Base-by-base conservation (phyloP, 805 yeast species). In the Tetrapisispora namnaoensis region DNA sequence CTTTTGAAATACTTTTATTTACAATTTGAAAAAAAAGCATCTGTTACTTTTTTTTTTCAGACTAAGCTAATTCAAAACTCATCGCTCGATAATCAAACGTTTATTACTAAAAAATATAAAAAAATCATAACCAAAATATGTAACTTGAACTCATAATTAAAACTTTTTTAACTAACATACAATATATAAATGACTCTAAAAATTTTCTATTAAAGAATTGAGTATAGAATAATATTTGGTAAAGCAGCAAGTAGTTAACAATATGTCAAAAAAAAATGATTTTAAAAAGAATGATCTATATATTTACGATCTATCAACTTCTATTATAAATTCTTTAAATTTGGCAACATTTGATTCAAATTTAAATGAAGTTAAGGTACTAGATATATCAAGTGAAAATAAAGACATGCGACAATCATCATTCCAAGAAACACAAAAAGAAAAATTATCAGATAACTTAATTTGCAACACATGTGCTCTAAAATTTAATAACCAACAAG, bases 311-410 rank as follows among this genome's bases (percentile, higher is more conserved):
- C 59, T 81, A 16, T 58, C 75, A 2, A 54, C 61, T 1, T 55
- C 62, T 1, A 58, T 82, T 2, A 46, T 75, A 14, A 54, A 69
- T 27, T 74, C 82, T 0, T 61, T 83, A 46, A 70, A 75, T 54
- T 59, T 82, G 54, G 62, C 80, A 59, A 71, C 72, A 53, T 82
- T 82, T 61, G 85, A 81, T 57, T 68, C 76, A 1, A 74, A 79
- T 0, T 62, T 71, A 7, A 69, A 70, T 50, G 71, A 66, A 53
- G 63, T 63, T 38, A 46, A 49, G 8, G 39, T 30, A 6, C 28
- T 36, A 20, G 20, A 17, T 37, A 13, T 17, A 14, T 21, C 16
- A 20, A 22, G 3, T 4, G 36, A 24, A 10, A 11, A 18, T 22
- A 34, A 27, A 17, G 27, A 24, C 2, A 4, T 28, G 5, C 14